A percentile compares a stretch with the other conserved stretches of the same genome.
Evolutionary conservation across 331 rosid genomes (phyloP).

Genomic region (Acacia concinna): DNA sequence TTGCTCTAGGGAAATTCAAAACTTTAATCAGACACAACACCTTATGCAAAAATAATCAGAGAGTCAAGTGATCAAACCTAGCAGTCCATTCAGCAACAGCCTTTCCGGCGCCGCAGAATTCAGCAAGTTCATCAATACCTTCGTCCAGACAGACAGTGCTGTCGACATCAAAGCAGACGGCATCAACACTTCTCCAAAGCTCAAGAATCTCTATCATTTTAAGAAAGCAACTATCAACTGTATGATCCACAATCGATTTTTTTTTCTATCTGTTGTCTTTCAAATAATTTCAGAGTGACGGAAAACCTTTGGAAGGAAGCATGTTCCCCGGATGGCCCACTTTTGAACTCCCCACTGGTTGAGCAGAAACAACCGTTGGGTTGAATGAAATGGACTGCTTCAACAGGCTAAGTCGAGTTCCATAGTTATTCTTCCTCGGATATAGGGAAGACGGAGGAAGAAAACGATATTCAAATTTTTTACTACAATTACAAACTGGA

Average conservation of each 20-base stretch:
- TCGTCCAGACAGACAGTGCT: conserved; percentile 94
- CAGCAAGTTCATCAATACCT: conserved; percentile 96
- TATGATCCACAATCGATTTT: not conserved
- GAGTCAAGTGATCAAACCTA: conserved; percentile 45
- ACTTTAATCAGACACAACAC: conserved; percentile 23
- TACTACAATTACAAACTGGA: conserved; percentile 35
- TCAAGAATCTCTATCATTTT: conserved; percentile 59
- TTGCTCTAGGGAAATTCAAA: conserved; percentile 48
- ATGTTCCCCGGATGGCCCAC: conserved; percentile 55
- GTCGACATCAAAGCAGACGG: conserved; percentile 97
- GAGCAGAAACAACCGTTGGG: conserved; percentile 49
- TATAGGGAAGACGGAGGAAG: conserved; percentile 33
- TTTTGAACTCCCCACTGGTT: conserved; percentile 52
- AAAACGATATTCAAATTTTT: conserved; percentile 30
- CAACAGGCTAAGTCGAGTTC: conserved; percentile 38
- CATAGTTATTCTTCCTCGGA: conserved; percentile 32
- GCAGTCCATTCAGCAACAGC: conserved; percentile 99
- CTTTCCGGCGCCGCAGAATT: conserved; percentile 94
- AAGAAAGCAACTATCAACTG: conserved; percentile 31
- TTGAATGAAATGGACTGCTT: conserved; percentile 30
- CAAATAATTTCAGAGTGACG: not conserved
- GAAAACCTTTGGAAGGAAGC: conserved; percentile 67
- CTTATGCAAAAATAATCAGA: not conserved
- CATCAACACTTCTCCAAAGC: conserved; percentile 76
- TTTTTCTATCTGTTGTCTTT: not conserved